Evolutionary conservation across 768 basidiomycete species (phyloP).

Genomic region (Steccherinum ochraceum): DNA sequence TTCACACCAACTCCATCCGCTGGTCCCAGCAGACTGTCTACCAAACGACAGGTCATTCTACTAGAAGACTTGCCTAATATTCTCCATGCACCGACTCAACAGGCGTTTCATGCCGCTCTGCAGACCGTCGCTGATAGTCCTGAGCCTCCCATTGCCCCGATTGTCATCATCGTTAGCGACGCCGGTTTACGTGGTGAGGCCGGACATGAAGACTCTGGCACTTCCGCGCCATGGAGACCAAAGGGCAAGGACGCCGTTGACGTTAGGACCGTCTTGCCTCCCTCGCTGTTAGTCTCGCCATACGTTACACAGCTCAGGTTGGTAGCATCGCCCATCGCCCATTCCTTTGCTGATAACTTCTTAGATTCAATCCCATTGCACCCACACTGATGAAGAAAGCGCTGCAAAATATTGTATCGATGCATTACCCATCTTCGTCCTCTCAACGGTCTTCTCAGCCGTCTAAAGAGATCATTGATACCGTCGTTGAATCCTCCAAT

Average conservation of each 20-base stretch:
- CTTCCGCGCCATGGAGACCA: conserved; percentile 33
- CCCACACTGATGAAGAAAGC: conserved; percentile 79
- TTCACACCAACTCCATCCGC: conserved; percentile 24
- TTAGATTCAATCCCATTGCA: conserved; percentile 85
- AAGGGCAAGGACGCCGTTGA: conserved; percentile 57
- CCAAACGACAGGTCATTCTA: conserved; percentile 55
- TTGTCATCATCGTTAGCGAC: conserved; percentile 83
- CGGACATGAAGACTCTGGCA: conserved; percentile 41
- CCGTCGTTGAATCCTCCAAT: conserved; percentile 71
- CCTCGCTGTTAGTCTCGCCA: conserved; percentile 60
- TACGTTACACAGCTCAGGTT: conserved; percentile 80
- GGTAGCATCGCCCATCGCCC: conserved; percentile 18
- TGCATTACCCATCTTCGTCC: conserved; percentile 34
- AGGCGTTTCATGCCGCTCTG: conserved; percentile 67
- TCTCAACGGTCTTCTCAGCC: conserved; percentile 28
- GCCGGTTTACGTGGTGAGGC: conserved; percentile 70
- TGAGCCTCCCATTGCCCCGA: conserved; percentile 38
- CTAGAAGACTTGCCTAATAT: conserved; percentile 92
- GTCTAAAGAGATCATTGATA: conserved; percentile 62
- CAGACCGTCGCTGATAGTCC: conserved; percentile 41
- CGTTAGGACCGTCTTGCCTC: conserved; percentile 63
- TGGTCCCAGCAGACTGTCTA: conserved; percentile 2
- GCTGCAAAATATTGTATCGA: conserved; percentile 50
- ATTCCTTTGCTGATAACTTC: not conserved
- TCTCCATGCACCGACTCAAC: conserved; percentile 61